Conservation (phyloP, 1,284 basidiomycete genomes). For the Ustilago sp. region DNA sequence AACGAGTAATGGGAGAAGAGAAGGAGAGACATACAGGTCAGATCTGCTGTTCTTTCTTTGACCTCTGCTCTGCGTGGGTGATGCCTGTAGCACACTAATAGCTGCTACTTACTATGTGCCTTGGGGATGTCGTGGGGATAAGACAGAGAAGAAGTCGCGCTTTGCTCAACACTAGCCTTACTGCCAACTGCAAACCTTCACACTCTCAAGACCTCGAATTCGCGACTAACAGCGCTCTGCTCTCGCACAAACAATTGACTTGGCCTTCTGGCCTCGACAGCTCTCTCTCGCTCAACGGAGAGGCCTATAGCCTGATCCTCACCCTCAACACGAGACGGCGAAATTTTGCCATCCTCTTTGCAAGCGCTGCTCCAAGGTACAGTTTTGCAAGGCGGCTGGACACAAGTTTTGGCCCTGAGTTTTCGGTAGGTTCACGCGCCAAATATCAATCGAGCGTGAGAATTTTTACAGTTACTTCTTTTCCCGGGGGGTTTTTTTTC, state of each 20-base stretch:
- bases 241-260: neutral
- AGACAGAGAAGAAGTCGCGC: conserved; percentile 14
- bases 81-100: neutral
- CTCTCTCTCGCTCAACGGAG: neutral
- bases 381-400: neutral
- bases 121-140: conserved; percentile 54
- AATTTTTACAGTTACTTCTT: conserved; percentile 17
- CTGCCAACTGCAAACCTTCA: conserved; percentile 1
- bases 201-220: conserved; percentile 7
- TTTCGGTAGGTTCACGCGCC: neutral
- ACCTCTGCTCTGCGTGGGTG: neutral
- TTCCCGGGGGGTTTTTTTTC: too few relatives aligned
- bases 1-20: conserved; percentile 17
- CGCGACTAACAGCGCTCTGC: neutral
- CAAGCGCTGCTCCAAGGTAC: neutral
- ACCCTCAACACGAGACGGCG: neutral
- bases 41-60: conserved; percentile 9
- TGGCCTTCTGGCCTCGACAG: neutral
- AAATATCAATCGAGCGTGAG: conserved; percentile 22
- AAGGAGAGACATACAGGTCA: conserved; percentile 16
- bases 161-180: conserved; percentile 20
- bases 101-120: conserved; percentile 31
- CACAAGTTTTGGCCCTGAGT: neutral
- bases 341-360: conserved; percentile 1
- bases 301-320: neutral